Percentiles rank a stretch among this genome's conserved stretches.
These are phyloP conservation scores for Amauroascus niger DNA, from an alignment of 2,329 filamentous ascomycete genomes.

Conservation along the genomic window DNA sequence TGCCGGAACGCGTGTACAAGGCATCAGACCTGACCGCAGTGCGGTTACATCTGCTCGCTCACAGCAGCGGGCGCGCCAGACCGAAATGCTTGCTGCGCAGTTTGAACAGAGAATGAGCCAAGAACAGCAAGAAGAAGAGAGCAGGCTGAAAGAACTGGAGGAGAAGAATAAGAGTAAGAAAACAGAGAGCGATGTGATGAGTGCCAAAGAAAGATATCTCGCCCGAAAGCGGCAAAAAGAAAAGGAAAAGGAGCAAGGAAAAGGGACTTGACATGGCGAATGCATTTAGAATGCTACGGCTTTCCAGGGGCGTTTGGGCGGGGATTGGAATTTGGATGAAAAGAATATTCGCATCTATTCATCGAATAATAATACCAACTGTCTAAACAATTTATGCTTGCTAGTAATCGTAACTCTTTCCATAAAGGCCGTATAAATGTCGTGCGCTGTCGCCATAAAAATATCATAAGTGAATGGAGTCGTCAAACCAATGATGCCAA, in stretches of 20 bases:
- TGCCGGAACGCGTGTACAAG: neutral
- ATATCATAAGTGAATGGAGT: neutral
- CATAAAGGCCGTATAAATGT: neutral
- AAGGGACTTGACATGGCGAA: conserved; percentile 15
- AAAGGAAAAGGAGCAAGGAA: conserved; percentile 28
- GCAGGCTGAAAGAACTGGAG: conserved; percentile 44
- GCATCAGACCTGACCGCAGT: conserved; percentile 15
- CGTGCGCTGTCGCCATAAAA: neutral
- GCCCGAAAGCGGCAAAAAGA: conserved; percentile 48
- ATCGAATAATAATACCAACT: neutral
- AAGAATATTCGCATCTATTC: neutral
- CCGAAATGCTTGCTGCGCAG: conserved; percentile 51
- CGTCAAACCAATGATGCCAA: neutral
- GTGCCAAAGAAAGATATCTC: conserved; percentile 53
- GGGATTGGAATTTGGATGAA: neutral
- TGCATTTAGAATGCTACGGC: neutral
- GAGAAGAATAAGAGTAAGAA: conserved; percentile 51
- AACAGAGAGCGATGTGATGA: conserved; percentile 48
- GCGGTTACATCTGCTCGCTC: conserved; percentile 32
- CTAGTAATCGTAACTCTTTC: neutral
- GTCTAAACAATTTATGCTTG: neutral
- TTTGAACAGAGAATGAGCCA: conserved; percentile 48
- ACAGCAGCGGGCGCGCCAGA: conserved; percentile 47
- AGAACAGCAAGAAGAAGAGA: conserved; percentile 49
- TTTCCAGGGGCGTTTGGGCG: neutral